These are phyloP conservation scores for Paraphaeosphaeria minitans DNA, from an alignment of 2,329 filamentous ascomycete genomes.

Conservation along the genomic window DNA sequence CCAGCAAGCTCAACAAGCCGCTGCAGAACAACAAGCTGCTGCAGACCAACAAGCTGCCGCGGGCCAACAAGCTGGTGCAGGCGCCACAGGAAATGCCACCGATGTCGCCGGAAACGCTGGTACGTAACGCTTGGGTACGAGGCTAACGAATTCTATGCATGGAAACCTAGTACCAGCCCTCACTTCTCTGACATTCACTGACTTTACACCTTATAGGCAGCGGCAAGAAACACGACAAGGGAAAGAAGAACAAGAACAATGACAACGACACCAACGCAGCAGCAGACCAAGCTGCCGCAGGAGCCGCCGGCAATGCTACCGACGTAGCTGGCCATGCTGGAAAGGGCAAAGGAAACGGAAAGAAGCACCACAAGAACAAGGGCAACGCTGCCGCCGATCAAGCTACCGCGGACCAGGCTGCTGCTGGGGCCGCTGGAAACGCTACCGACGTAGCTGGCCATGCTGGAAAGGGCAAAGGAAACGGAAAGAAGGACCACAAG, in stretches of 20 bases:
- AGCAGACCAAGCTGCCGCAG: constrained; percentile 8
- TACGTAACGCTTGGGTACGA: neutral
- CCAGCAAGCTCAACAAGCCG: neutral
- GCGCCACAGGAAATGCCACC: constrained; percentile 2
- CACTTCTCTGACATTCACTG: neutral
- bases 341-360: neutral
- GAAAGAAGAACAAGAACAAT: neutral
- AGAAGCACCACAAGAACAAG: neutral
- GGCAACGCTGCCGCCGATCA: neutral
- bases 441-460: neutral
- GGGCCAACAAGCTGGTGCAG: constrained; percentile 2
- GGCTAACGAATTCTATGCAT: neutral
- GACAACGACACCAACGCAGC: neutral
- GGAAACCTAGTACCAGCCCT: neutral
- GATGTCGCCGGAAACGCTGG: neutral
- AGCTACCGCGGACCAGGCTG: constrained; percentile 7
- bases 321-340: no score
- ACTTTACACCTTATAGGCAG: neutral
- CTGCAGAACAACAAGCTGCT: constrained; percentile 6
- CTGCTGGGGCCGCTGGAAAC: constrained; percentile 16
- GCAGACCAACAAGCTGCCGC: constrained; percentile 8
- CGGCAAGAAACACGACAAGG: neutral
- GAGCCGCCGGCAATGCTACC: constrained; percentile 13
- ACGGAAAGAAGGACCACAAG: neutral
- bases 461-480: neutral